Percentiles rank a stretch among this genome's conserved stretches.
Evolutionary conservation across 176 grass and related monocot species (phyloP).

Genomic region (Carex kokanica): DNA sequence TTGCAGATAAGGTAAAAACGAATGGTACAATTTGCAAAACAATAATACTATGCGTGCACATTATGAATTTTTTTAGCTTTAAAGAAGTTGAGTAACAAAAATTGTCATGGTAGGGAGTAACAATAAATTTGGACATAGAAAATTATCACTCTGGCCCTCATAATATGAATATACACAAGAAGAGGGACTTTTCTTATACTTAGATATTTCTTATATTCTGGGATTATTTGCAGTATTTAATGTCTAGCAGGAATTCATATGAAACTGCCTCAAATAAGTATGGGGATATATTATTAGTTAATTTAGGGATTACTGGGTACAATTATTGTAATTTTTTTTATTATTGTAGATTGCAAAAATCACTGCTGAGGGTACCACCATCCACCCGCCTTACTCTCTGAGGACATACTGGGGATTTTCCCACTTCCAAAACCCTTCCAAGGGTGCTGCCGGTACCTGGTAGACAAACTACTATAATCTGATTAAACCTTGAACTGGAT

Average conservation of each 20-base stretch:
- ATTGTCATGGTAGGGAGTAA: too few relatives aligned
- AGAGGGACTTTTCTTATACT: not conserved
- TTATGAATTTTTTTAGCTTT: not conserved
- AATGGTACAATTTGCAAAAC: not conserved
- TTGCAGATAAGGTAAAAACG: not conserved
- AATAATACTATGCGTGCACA: not conserved
- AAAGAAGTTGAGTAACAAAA: too few relatives aligned
- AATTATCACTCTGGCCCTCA: not conserved
- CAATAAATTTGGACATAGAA: not conserved
- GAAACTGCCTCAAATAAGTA: not conserved
- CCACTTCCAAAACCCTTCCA: constrained; percentile 72
- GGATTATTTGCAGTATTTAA: not conserved
- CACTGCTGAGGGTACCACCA: constrained; percentile 70
- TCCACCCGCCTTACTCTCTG: constrained; percentile 79
- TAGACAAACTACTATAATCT: constrained; percentile 36
- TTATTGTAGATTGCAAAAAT: constrained; percentile 83
- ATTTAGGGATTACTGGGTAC: too few relatives aligned
- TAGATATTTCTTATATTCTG: not conserved
- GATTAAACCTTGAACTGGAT: not conserved
- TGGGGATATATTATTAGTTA: too few relatives aligned
- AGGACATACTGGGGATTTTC: constrained; percentile 87
- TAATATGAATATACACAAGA: not conserved
- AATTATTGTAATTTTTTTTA: too few relatives aligned
- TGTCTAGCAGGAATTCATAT: not conserved
- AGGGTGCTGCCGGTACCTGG: constrained; percentile 87